These are phyloP conservation scores for Ceratocystis cacaofunesta DNA, from an alignment of 2,329 filamentous ascomycete species.

Conservation along the genomic window DNA sequence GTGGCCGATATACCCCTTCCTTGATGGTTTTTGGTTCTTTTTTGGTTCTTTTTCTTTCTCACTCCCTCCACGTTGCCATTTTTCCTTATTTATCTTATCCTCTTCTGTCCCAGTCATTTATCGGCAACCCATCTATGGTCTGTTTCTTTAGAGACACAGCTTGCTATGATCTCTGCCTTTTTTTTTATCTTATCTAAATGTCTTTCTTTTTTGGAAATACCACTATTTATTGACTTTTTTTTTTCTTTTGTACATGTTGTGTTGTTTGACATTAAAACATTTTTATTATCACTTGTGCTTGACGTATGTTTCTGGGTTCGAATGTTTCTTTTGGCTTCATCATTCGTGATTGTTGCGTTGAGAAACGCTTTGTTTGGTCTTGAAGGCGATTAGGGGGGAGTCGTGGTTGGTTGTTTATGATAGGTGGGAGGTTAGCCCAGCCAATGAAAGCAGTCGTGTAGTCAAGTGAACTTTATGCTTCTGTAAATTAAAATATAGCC, in stretches of 20 bases:
- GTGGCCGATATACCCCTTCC: neutral
- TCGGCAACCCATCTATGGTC: neutral
- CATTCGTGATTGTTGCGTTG: no score
- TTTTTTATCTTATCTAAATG: neutral
- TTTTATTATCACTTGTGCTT: no score
- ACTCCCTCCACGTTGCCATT: constrained; percentile 13
- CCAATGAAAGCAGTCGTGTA: no score
- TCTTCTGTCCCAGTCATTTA: constrained; percentile 10
- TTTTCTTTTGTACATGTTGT: neutral
- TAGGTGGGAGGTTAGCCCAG: no score
- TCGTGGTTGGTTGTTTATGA: no score
- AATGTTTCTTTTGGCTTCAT: no score
- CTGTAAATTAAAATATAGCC: no score
- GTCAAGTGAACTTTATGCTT: no score
- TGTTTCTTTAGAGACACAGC: neutral
- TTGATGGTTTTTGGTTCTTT: constrained; percentile 3
- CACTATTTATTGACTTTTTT: neutral
- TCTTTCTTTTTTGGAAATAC: neutral
- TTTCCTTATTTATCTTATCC: constrained; percentile 10
- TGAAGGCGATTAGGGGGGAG: no score
- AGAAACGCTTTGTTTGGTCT: no score
- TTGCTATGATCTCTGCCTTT: neutral
- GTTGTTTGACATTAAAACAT: neutral
- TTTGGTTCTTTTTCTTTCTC: constrained; percentile 18
- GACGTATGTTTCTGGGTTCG: no score